Base-by-base conservation (phyloP, 257 asterid genomes). In the Scutellaria barbata region DNA sequence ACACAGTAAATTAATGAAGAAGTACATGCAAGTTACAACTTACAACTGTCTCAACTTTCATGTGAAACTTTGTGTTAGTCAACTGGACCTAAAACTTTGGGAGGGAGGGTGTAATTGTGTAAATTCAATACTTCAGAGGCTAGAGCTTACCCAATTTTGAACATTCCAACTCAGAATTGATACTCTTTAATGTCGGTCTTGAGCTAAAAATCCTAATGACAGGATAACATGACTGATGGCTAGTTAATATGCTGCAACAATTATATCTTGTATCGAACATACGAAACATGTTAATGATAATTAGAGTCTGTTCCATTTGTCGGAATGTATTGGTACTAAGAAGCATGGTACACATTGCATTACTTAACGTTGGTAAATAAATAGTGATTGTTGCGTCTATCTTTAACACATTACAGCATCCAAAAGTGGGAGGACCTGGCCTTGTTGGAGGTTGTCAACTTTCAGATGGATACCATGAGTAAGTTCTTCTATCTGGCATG, bases 351-450 rank as follows among this genome's bases (percentile, higher is more conserved):
- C 0, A n/a, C 14, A 46, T 56, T 64, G 9, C 11, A 39, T 17
- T 16, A 41, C 51, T 55, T 62, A 18, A 37, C 56, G 40, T 74
- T 74, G 65, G 13, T 75, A 35, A 75, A 18, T 51, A 30, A 2
- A 14, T 45, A 56, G 55, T 68, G 58, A 55, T 77, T 48, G 70
- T 61, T 64, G 16, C 45, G 52, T 76, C 42, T 72, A 7, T 68
- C 75, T 20, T 52, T 72, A 47, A 63, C 64, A 40, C 55, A 37
- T 73, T 85, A 78, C 92, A 95, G 99, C 90, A 89, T 77, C 99
- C 99, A 43, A 84, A 72, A 77, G 79, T 91, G 22, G 99, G 99
- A 30, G 99, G 96, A 52, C 96, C 96, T 20, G 98, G 99, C 68
- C 96, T 95, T 56, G 78, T 89, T 71, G 99, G 99, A 71, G 54